Evolutionary conservation across 495 filamentous ascomycete genomes (phyloP).

Genomic region (Daldinia childiae): DNA sequence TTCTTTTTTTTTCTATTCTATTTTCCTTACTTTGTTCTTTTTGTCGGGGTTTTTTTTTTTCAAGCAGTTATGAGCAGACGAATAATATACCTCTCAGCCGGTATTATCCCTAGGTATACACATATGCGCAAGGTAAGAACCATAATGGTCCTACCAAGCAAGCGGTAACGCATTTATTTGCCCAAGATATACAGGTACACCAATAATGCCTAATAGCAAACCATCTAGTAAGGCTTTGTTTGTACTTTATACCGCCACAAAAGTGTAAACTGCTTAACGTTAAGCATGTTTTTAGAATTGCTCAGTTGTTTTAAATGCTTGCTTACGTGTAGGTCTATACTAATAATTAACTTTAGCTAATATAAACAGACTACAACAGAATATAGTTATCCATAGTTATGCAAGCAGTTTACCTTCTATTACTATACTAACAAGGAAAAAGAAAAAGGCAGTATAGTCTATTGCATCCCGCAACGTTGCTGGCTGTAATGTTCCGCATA

Average conservation of each 20-base stretch:
- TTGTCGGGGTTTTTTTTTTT: not conserved
- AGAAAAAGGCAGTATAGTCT: not conserved
- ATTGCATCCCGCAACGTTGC: not conserved
- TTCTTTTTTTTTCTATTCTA: not conserved
- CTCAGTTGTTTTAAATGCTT: not conserved
- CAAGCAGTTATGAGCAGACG: not conserved
- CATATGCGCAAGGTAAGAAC: conserved; percentile 3
- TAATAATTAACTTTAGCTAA: too few species aligned
- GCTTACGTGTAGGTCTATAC: not conserved
- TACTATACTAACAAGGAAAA: not conserved
- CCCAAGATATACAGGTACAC: not conserved
- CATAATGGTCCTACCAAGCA: not conserved
- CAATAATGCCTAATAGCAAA: not conserved
- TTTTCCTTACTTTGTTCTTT: not conserved
- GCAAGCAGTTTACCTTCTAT: not conserved
- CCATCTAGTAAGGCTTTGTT: not conserved
- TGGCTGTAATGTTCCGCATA: conserved; percentile 1
- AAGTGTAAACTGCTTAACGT: not conserved
- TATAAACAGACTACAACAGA: too few species aligned
- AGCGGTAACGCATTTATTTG: not conserved
- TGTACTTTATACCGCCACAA: not conserved
- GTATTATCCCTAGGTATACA: not conserved
- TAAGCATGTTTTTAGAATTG: not conserved
- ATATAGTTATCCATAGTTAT: too few species aligned
- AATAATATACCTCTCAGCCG: not conserved